Base-by-base conservation (phyloP, 2,329 filamentous ascomycete genomes). In the Fusarium xyrophilum region DNA sequence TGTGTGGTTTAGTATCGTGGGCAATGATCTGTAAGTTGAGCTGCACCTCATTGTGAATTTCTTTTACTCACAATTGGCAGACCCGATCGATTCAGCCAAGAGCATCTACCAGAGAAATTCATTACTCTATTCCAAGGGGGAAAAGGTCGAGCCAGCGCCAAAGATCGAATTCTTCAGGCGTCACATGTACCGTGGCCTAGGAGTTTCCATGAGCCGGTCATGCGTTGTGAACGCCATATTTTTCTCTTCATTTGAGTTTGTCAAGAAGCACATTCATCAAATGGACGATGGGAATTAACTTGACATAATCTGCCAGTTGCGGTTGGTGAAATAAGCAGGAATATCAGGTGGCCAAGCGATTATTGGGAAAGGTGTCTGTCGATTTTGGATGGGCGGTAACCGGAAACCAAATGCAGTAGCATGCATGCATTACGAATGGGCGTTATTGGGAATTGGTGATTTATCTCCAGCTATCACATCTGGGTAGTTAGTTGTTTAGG, bases 211-310 rank as follows among this genome's bases (percentile, higher is more conserved):
- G 89, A 86, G 88, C 69, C 89, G 93, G 58, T 94, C 92, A 15
- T 93, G 91, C 73, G 84, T 93, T 54, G 89, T 96, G 71, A 96
- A 96, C 77, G 92, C 92, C 70, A 91, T 96, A 73, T 96, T 96
- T 84, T 96, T 96, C 81, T 93, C 91, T 43, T 91, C 89, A 39
- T 96, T 96, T 76, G 93, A 96, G 80, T 89, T 93, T 73, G 86
- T 92, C 73, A 96, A 96, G 81, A 90, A 89, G 77, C 83, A 84
- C 68, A 87, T 89, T 78, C 85, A 86, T 74, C 78, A 81, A 13
- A 79, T 86, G 68, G 84, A 87, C 39, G 84, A 87, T 51, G 73
- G 77, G 25, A 62, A 67, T 36, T 66, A 56, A 39, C 40, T 32
- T 69, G 67, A 23, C 52, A 17, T 19, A 53, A 36, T 25, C 46